Base-by-base conservation (phyloP, 352 stramenopile genomes). In the Pythium dissimile region DNA sequence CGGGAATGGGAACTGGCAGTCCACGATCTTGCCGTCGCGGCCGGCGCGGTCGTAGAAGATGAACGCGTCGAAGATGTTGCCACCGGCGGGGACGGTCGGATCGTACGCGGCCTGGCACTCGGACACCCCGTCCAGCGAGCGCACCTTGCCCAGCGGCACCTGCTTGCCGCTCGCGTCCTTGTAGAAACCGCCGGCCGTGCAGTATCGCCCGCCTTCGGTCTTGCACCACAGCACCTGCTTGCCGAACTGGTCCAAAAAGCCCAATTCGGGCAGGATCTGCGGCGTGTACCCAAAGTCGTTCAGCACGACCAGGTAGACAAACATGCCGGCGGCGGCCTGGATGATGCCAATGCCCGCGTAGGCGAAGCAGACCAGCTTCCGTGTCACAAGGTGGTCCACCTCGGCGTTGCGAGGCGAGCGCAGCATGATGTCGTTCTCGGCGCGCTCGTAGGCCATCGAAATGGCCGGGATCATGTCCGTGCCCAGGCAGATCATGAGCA, bases 391-490 rank as follows among this genome's bases (percentile, higher is more conserved):
- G 30, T 82, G 78, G 43, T 97, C 88, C 2, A 89, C 69, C 8
- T 84, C 79, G 26, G 82, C 73, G 54, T 97, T 91, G 13, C 88
- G 76, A 9, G 88, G 84, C 2, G 77, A 67, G 2, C 87, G 78
- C 10, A 80, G 62, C 88, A 97, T 97, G 58, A 96, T 96, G 47
- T 96, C 85, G 26, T 77, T 88, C 60, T 95, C 86, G 0, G 86
- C 74, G 9, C 67, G 64, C 71, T 98, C 93, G 61, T 94, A 97
- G 5, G 91, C 92, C 70, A 97, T 90, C 12, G 89, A 96, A 45
- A 98, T 96, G 9, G 89, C 88, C 3, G 90, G 91, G 43, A 96
- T 77, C 72, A 98, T 95, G 55, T 98, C 93, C 0, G 90, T 97
- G 27, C 89, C 87, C 10, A 98, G 72, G 55, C 96, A 95, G 46